Evolutionary conservation across 2,329 filamentous ascomycete genomes (phyloP).

Genomic region (Colletotrichum caudatum): DNA sequence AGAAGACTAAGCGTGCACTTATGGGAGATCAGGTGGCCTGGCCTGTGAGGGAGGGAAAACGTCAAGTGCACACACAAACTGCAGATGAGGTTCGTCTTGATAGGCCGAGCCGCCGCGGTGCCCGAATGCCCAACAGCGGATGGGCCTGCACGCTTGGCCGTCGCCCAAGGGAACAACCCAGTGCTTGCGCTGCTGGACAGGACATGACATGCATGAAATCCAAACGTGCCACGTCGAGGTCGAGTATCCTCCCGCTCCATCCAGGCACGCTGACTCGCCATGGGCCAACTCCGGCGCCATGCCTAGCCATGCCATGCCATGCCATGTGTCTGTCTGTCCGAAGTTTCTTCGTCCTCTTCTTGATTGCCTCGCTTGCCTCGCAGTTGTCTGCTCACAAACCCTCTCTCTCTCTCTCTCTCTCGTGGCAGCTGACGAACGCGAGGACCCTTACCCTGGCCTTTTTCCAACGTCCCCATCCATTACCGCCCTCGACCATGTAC

Average conservation of each 20-base stretch:
- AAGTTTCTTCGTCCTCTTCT: slow-evolving; percentile 22
- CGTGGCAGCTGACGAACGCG: slow-evolving; percentile 1
- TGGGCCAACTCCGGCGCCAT: slow-evolving; percentile 15
- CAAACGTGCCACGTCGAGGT: slow-evolving; percentile 40
- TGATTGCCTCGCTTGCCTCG: slow-evolving; percentile 15
- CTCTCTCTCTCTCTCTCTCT: not conserved
- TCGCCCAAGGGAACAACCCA: slow-evolving; percentile 33
- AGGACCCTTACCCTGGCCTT: slow-evolving; percentile 30
- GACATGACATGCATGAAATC: slow-evolving; percentile 23
- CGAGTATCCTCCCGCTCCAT: slow-evolving; percentile 39
- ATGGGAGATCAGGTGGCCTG: slow-evolving; percentile 18
- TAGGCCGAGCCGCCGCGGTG: slow-evolving; percentile 25
- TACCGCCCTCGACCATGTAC: slow-evolving; percentile 32
- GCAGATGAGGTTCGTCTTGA: slow-evolving; percentile 27
- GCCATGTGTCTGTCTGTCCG: slow-evolving; percentile 14
- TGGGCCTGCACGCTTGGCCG: slow-evolving; percentile 28
- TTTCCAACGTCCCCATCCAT: slow-evolving; percentile 13
- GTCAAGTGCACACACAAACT: slow-evolving; percentile 10
- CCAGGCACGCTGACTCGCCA: slow-evolving; percentile 41
- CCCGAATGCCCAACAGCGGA: slow-evolving; percentile 27
- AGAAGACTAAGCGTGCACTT: not conserved
- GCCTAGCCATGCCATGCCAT: slow-evolving; percentile 7
- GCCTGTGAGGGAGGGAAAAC: slow-evolving; percentile 8
- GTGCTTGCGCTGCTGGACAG: slow-evolving; percentile 5
- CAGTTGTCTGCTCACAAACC: not conserved